Conservation (phyloP, 306 rosid genomes). For the Sicyos baderoa region DNA sequence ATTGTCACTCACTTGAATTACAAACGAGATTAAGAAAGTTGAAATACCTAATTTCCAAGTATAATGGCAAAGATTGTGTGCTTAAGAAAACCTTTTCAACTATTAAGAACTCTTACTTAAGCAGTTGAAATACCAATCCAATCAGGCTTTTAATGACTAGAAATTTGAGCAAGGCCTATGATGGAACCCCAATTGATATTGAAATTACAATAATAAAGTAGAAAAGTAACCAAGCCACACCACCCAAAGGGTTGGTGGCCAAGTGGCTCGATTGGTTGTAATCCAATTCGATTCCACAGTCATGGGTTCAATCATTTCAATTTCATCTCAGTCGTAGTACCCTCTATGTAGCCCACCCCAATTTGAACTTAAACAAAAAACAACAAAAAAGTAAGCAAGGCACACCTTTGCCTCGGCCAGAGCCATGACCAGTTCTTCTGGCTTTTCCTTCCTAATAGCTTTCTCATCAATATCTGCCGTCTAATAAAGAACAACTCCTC, state of each 20-base stretch:
- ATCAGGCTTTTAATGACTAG: not conserved
- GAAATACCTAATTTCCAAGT: not conserved
- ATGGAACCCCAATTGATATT: too few species aligned
- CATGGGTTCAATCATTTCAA: too few species aligned
- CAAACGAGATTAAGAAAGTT: not conserved
- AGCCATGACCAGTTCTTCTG: constrained; percentile 64
- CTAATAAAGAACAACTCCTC: constrained; percentile 31
- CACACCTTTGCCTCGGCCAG: constrained; percentile 83
- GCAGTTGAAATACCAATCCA: not conserved
- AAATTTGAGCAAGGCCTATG: not conserved
- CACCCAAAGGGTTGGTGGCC: too few species aligned
- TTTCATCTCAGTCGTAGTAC: too few species aligned
- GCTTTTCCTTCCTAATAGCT: constrained; percentile 59
- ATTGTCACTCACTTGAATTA: not conserved
- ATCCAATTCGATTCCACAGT: too few species aligned
- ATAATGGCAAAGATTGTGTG: too few species aligned
- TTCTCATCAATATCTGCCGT: constrained; percentile 86
- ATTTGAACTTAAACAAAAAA: too few species aligned
- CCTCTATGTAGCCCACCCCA: too few species aligned
- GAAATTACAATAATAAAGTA: not conserved
- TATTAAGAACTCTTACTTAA: too few species aligned
- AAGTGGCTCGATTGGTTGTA: too few species aligned
- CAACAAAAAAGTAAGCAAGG: not conserved
- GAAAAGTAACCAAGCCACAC: constrained; percentile 1
- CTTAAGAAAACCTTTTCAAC: too few species aligned